phyloP scores from a whole-genome alignment of 75 land plant genomes.

The Cunninghamia lanceolata region DNA sequence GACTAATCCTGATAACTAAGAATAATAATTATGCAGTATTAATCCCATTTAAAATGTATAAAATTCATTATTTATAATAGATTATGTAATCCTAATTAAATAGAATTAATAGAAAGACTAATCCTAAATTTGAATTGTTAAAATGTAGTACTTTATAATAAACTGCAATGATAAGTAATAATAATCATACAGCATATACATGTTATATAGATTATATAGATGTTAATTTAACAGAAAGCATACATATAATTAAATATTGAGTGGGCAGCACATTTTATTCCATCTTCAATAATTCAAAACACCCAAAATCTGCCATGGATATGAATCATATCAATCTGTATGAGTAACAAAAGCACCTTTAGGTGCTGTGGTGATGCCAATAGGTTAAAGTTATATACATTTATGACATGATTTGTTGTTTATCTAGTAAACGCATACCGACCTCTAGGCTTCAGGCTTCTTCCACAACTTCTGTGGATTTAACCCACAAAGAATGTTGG shows the following conservation, averaged over 20 bases:
- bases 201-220: too few relatives aligned
- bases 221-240: too few relatives aligned
- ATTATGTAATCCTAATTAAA: too few relatives aligned
- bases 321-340: background rate
- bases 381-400: background rate
- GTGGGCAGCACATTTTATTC: background rate
- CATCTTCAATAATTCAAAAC: background rate
- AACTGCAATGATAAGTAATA: too few relatives aligned
- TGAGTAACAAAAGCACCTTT: background rate
- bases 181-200: too few relatives aligned
- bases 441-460: background rate
- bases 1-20: too few relatives aligned
- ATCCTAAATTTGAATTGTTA: too few relatives aligned
- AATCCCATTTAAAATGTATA: too few relatives aligned
- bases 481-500: background rate
- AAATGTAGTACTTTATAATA: too few relatives aligned
- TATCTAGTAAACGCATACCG: background rate
- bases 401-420: background rate
- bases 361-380: background rate
- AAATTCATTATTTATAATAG: too few relatives aligned
- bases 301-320: background rate
- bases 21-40: too few relatives aligned
- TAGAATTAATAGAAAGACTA: too few relatives aligned
- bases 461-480: background rate
- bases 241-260: background rate